Evolutionary conservation across 2,329 filamentous ascomycete genomes (phyloP).

Genomic region (Botrytis sinoallii): DNA sequence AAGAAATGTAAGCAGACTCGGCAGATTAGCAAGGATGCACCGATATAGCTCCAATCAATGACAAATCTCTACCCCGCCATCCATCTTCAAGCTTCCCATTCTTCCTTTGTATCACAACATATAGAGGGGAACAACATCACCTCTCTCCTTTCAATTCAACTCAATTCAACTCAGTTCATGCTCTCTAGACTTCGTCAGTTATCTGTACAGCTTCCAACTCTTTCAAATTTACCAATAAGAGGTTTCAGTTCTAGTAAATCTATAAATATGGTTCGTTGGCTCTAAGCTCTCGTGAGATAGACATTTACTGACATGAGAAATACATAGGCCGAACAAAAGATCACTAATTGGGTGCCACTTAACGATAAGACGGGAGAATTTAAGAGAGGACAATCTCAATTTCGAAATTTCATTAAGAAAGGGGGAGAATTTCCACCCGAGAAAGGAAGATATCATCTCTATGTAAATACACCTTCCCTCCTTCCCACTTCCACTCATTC

Average conservation of each 20-base stretch:
- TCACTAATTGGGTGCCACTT: constrained; percentile 81
- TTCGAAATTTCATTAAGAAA: constrained; percentile 66
- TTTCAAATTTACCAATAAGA: constrained; percentile 18
- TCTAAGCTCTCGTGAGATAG: background rate
- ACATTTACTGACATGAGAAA: constrained; percentile 13
- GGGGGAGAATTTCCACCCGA: constrained; percentile 69
- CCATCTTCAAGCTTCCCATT: constrained; percentile 1
- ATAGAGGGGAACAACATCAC: background rate
- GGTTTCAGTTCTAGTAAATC: background rate
- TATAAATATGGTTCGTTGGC: constrained; percentile 21
- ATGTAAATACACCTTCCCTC: constrained; percentile 84
- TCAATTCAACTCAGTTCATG: constrained; percentile 15
- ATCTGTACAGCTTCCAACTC: constrained; percentile 13
- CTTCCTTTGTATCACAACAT: constrained; percentile 8
- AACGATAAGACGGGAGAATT: constrained; percentile 83
- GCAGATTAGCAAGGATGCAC: background rate
- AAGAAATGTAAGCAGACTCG: constrained; percentile 8
- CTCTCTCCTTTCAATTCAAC: no score
- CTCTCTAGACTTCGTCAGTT: constrained; percentile 16
- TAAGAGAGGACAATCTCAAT: constrained; percentile 80
- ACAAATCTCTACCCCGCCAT: constrained; percentile 19
- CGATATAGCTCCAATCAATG: background rate
- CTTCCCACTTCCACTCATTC: background rate
- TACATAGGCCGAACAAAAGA: constrained; percentile 43
- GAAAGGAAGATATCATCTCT: constrained; percentile 89